A percentile compares a stretch with the other conserved stretches of the same genome.
These are phyloP conservation scores for Verticillium isaacii DNA, from an alignment of 2,329 filamentous ascomycete genomes.

Conservation along the genomic window DNA sequence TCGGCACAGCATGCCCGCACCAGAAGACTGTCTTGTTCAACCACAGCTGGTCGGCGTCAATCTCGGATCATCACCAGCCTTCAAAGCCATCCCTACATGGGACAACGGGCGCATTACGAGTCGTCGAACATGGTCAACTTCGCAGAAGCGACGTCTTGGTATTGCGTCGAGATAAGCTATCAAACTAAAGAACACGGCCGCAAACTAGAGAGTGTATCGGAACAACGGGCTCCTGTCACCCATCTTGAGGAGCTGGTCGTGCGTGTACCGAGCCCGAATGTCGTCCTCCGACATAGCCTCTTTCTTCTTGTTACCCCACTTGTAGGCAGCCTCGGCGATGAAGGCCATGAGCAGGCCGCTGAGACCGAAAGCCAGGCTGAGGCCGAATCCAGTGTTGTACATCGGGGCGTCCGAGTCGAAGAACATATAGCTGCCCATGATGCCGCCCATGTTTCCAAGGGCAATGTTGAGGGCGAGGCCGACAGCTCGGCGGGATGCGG, in stretches of 20 bases:
- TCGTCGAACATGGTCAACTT: no score
- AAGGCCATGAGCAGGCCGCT: slow-evolving; percentile 22
- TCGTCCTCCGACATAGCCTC: slow-evolving; percentile 18
- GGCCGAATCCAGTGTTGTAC: slow-evolving; percentile 29
- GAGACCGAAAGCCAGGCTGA: slow-evolving; percentile 23
- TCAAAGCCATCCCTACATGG: no score
- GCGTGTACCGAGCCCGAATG: slow-evolving; percentile 11
- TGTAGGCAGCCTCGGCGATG: slow-evolving; percentile 22
- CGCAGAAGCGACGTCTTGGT: no score
- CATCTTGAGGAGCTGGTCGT: slow-evolving; percentile 12
- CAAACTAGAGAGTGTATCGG: slow-evolving; percentile 9
- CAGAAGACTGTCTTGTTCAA: no score
- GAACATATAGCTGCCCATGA: slow-evolving; percentile 34
- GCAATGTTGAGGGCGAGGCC: slow-evolving; percentile 32
- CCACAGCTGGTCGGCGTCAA: no score
- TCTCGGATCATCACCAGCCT: no score
- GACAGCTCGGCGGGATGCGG: slow-evolving; percentile 27
- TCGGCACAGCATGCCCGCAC: no score
- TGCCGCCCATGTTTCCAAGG: slow-evolving; percentile 33
- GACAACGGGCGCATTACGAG: no score
- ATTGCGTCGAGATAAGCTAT: no score
- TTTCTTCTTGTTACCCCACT: slow-evolving; percentile 20
- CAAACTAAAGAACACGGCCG: no score
- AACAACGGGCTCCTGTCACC: slow-evolving; percentile 15
- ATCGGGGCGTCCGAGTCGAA: slow-evolving; percentile 25